These are phyloP conservation scores for Pseudocercospora eumusae DNA, from an alignment of 2,329 filamentous ascomycete genomes.

Conservation along the genomic window DNA sequence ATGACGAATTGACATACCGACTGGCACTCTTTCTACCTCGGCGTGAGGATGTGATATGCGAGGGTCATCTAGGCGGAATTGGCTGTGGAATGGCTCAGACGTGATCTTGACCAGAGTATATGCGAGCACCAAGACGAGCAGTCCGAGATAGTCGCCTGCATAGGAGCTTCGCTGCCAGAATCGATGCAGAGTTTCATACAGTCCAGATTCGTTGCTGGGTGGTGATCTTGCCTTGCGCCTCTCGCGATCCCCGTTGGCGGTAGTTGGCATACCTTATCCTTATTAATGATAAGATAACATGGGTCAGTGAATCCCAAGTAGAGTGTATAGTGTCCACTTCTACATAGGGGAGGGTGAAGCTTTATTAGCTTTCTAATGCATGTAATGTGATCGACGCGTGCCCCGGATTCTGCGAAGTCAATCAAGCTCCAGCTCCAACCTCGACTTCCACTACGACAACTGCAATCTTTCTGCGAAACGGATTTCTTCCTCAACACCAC, in stretches of 20 bases:
- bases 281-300: neutral
- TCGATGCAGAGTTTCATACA: conserved; percentile 29
- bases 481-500: neutral
- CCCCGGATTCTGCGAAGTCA: conserved; percentile 7
- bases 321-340: neutral
- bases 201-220: conserved; percentile 16
- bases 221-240: conserved; percentile 18
- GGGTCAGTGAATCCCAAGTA: neutral
- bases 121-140: conserved; percentile 66
- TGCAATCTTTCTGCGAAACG: neutral
- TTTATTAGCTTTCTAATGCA: neutral
- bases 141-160: conserved; percentile 82
- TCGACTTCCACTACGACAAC: neutral
- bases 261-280: conserved; percentile 1
- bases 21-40: conserved; percentile 76
- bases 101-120: conserved; percentile 66
- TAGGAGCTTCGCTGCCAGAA: conserved; percentile 66
- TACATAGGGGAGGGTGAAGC: neutral
- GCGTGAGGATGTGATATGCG: conserved; percentile 86
- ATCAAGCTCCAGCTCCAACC: neutral
- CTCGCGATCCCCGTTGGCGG: conserved; percentile 1
- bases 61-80: conserved; percentile 87
- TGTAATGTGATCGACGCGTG: conserved; percentile 9
- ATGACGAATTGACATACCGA: conserved; percentile 57
- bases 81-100: conserved; percentile 85